phyloP scores from a whole-genome alignment of 2,329 filamentous ascomycete species.

The Fusarium bulbicola region DNA sequence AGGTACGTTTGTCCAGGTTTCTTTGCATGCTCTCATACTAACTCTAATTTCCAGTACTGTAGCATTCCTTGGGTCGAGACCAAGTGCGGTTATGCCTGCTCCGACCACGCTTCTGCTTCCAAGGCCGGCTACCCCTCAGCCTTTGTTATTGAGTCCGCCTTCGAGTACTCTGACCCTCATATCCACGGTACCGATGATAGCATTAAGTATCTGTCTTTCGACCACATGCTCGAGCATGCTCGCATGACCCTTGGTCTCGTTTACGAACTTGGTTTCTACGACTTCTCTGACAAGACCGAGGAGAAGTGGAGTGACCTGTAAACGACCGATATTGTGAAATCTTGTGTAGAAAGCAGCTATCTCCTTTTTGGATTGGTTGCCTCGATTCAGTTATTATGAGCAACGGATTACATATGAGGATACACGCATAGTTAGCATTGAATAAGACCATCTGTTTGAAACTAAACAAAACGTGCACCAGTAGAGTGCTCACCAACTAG shows the following conservation, averaged over 20 bases:
- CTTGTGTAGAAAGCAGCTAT: not conserved
- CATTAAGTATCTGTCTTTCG: constrained; percentile 79
- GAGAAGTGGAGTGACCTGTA: constrained; percentile 51
- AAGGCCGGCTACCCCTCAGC: constrained; percentile 79
- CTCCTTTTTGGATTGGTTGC: not conserved
- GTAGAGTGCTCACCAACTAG: not conserved
- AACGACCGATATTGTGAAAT: not conserved
- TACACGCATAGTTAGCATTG: not conserved
- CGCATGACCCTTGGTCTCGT: constrained; percentile 84
- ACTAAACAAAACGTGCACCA: not conserved
- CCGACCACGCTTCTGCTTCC: constrained; percentile 76
- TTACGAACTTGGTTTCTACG: constrained; percentile 83
- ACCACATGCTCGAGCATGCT: constrained; percentile 93
- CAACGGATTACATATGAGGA: constrained; percentile 26
- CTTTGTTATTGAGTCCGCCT: constrained; percentile 79
- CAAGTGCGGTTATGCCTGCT: constrained; percentile 88
- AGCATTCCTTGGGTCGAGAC: constrained; percentile 87
- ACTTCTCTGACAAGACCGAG: constrained; percentile 62
- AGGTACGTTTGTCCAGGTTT: constrained; percentile 36
- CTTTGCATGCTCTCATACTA: not conserved
- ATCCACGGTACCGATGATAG: constrained; percentile 77
- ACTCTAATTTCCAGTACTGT: constrained; percentile 71
- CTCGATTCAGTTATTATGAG: constrained; percentile 7
- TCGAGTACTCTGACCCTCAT: constrained; percentile 71
- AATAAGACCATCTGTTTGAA: not conserved